Evolutionary conservation across 805 yeast species (phyloP).

Genomic region (Zygosaccharomyces rouxii): DNA sequence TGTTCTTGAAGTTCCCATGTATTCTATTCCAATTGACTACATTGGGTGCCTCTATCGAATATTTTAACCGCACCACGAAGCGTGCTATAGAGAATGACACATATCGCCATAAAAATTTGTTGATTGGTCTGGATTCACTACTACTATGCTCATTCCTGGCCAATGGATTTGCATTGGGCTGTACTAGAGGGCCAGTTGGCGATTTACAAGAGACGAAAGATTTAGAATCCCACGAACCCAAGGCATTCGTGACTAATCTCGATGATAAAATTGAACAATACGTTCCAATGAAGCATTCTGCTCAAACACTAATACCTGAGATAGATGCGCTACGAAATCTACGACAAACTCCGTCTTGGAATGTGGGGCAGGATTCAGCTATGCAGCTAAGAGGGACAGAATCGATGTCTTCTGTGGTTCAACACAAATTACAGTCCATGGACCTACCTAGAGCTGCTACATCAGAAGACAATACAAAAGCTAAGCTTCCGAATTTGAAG

Average conservation of each 20-base stretch:
- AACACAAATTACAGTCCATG: conserved; percentile 18
- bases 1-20: not conserved
- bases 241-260: not conserved
- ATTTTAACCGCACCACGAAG: conserved; percentile 17
- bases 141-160: conserved; percentile 20
- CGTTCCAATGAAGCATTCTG: conserved; percentile 30
- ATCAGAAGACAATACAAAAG: conserved; percentile 2
- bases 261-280: conserved; percentile 15
- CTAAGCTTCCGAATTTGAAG: conserved; percentile 8
- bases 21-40: conserved; percentile 18
- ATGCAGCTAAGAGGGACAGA: conserved; percentile 15
- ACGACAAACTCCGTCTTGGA: conserved; percentile 7
- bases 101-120: conserved; percentile 12
- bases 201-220: not conserved
- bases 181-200: not conserved
- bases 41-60: conserved; percentile 21
- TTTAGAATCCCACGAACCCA: not conserved
- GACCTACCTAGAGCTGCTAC: conserved; percentile 6
- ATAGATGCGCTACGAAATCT: conserved; percentile 18
- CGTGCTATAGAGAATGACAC: conserved; percentile 3
- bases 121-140: conserved; percentile 20
- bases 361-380: conserved; percentile 4
- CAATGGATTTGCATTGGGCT: conserved; percentile 23
- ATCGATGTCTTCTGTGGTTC: conserved; percentile 29
- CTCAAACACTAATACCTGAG: conserved; percentile 34